Evolutionary conservation across 2,329 filamentous ascomycete species (phyloP).

Genomic region (Thermothelomyces thermophilus): DNA sequence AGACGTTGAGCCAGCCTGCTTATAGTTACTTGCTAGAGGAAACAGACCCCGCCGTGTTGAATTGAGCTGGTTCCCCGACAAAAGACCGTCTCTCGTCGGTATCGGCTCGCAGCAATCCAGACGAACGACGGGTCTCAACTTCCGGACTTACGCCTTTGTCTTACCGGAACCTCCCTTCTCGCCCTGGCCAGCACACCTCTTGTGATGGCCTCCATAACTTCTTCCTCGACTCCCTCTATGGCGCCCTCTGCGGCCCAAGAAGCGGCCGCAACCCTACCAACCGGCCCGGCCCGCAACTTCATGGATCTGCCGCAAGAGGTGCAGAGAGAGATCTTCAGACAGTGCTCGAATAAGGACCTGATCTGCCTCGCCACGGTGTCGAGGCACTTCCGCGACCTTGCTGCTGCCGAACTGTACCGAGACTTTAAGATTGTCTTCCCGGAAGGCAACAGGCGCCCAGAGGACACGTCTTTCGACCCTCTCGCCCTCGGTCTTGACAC

Average conservation of each 20-base stretch:
- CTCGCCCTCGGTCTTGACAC: constrained; percentile 55
- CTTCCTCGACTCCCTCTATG: constrained; percentile 27
- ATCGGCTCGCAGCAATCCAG: too few species aligned
- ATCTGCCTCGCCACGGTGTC: constrained; percentile 54
- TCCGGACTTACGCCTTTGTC: too few species aligned
- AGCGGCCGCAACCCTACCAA: constrained; percentile 2
- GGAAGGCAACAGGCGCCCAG: constrained; percentile 48
- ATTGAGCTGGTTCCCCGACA: too few species aligned
- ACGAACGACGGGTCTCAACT: too few species aligned
- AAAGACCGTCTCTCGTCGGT: too few species aligned
- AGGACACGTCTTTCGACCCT: constrained; percentile 49
- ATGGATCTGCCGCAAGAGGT: constrained; percentile 42
- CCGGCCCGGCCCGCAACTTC: constrained; percentile 25
- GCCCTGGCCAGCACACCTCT: background rate
- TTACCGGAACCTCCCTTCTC: too few species aligned
- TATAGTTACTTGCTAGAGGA: too few species aligned
- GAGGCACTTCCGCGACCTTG: constrained; percentile 50
- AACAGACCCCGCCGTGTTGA: too few species aligned
- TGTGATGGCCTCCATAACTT: background rate
- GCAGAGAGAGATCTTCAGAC: constrained; percentile 41
- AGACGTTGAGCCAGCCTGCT: too few species aligned
- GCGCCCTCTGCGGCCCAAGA: constrained; percentile 24
- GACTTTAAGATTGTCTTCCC: constrained; percentile 55
- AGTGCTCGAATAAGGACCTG: constrained; percentile 46
- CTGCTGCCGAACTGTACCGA: constrained; percentile 52